These are phyloP conservation scores for Angophora floribunda DNA, from an alignment of 345 rosid species.

Conservation along the genomic window DNA sequence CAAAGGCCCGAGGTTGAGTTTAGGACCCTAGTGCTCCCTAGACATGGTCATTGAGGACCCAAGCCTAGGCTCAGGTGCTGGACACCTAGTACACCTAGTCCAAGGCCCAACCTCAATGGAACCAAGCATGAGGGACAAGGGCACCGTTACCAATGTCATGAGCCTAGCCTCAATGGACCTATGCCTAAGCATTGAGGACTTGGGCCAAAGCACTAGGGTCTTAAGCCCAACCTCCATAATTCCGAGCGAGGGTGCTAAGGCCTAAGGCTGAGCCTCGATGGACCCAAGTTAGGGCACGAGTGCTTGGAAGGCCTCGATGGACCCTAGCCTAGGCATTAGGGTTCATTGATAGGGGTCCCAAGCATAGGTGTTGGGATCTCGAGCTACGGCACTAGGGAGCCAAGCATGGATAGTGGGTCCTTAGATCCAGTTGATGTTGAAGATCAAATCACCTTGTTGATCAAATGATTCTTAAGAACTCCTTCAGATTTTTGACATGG, in stretches of 20 bases:
- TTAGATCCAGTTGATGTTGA: rapidly evolving
- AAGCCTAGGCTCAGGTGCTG: rapidly evolving
- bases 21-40: background rate
- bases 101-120: rapidly evolving
- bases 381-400: rapidly evolving
- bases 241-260: background rate
- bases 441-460: background rate
- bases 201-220: background rate
- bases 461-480: background rate
- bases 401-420: no score
- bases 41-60: background rate
- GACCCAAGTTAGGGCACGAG: background rate
- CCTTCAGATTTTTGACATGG: background rate
- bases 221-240: background rate
- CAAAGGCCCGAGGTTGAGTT: rapidly evolving
- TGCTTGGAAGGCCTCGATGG: background rate
- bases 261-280: background rate
- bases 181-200: rapidly evolving
- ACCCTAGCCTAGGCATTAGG: background rate
- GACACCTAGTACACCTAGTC: rapidly evolving
- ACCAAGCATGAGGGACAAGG: background rate
- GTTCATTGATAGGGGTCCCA: rapidly evolving
- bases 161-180: background rate
- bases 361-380: no score
- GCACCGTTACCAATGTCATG: background rate